These are phyloP conservation scores for Penicillium sp. DNA, from an alignment of 2,329 filamentous ascomycete species.

Conservation along the genomic window DNA sequence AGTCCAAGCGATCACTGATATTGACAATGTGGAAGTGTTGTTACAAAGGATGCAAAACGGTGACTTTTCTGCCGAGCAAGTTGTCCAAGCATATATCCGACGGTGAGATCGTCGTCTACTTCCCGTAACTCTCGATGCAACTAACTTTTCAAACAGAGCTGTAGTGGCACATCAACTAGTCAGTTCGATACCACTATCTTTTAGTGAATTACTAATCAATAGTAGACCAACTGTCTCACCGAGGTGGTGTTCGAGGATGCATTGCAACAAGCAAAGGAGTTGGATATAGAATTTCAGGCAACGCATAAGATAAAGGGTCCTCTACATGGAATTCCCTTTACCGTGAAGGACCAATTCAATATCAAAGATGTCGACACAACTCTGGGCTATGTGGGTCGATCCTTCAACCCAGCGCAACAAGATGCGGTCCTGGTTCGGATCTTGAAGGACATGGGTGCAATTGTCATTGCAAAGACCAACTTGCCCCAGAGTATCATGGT, in stretches of 20 bases:
- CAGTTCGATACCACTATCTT: neutral
- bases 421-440: constrained; percentile 54
- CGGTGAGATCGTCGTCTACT: constrained; percentile 23
- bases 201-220: neutral
- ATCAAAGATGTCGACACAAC: constrained; percentile 59
- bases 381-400: constrained; percentile 57
- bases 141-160: constrained; percentile 18
- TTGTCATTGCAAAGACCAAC: constrained; percentile 57
- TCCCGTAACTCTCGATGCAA: neutral
- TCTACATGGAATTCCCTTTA: constrained; percentile 56
- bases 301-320: constrained; percentile 49
- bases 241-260: constrained; percentile 39
- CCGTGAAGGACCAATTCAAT: constrained; percentile 63
- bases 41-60: constrained; percentile 21
- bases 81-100: constrained; percentile 33
- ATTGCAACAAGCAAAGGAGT: constrained; percentile 28
- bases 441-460: constrained; percentile 51
- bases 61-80: constrained; percentile 30
- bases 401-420: constrained; percentile 50
- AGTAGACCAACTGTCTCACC: constrained; percentile 40
- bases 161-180: constrained; percentile 33
- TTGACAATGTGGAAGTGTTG: constrained; percentile 27
- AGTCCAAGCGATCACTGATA: constrained; percentile 32
- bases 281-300: constrained; percentile 29
- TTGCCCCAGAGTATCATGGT: constrained; percentile 55